Percentiles rank a stretch among this genome's conserved stretches.
Evolutionary conservation across 257 asterid species (phyloP).

Genomic region (Lycium ferocissimum): DNA sequence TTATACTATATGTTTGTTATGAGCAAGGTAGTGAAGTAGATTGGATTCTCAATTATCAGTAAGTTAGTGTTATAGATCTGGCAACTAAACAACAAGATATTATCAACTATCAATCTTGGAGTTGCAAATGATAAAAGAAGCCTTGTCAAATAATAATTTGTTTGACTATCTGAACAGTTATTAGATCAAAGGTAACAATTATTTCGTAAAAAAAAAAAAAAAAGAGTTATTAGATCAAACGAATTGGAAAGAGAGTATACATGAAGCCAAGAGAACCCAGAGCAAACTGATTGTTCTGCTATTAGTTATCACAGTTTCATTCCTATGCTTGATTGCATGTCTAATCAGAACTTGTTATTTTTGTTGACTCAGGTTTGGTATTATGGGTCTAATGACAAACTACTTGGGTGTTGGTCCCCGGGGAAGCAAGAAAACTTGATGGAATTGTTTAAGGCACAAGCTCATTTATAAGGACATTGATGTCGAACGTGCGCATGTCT

Average conservation of each 20-base stretch:
- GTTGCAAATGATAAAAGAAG: slow-evolving; percentile 2
- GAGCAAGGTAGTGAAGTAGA: neutral
- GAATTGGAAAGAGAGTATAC: slow-evolving; percentile 4
- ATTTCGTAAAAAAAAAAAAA: neutral
- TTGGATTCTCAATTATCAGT: neutral
- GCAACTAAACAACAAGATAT: slow-evolving; percentile 4
- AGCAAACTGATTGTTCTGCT: slow-evolving; percentile 6
- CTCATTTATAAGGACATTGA: neutral
- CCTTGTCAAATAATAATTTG: neutral
- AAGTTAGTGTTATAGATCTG: neutral
- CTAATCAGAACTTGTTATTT: slow-evolving; percentile 5
- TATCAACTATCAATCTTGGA: neutral
- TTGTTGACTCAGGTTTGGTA: neutral
- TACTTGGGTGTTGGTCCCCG: slow-evolving; percentile 23
- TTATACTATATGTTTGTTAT: slow-evolving; percentile 15
- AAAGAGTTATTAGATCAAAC: slow-evolving; percentile 4
- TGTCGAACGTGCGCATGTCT: neutral
- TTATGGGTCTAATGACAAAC: slow-evolving; percentile 24
- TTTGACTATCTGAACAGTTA: neutral
- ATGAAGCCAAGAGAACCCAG: neutral
- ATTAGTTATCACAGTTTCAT: neutral
- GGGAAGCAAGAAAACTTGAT: slow-evolving; percentile 18
- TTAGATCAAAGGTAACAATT: neutral
- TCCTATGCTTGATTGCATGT: neutral
- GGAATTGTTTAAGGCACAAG: slow-evolving; percentile 3